Percentiles rank a stretch among this genome's conserved stretches.
These are phyloP conservation scores for Dactylorhiza incarnata DNA, from an alignment of 106 monocot genomes.

Conservation along the genomic window DNA sequence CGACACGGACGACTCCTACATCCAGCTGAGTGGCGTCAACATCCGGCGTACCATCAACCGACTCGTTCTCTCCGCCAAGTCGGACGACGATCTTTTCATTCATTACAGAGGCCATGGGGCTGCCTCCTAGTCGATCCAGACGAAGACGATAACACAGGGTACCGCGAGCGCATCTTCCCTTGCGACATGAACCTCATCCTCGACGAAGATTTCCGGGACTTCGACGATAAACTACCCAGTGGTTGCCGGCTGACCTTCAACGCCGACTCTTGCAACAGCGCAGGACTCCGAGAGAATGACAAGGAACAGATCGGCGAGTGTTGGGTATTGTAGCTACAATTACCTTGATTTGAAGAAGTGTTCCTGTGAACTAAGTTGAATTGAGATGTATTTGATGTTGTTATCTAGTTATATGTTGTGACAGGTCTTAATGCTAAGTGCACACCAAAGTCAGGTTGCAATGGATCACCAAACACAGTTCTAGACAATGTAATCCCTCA, in stretches of 20 bases:
- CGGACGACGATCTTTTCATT: constrained; percentile 72
- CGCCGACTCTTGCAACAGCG: constrained; percentile 76
- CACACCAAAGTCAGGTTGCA: too few relatives aligned
- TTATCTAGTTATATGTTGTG: too few relatives aligned
- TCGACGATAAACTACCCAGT: constrained; percentile 35
- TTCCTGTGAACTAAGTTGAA: too few relatives aligned
- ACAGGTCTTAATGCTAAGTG: too few relatives aligned
- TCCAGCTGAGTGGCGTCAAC: constrained; percentile 76
- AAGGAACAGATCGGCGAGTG: constrained; percentile 84
- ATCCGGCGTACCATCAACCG: constrained; percentile 56
- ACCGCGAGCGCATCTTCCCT: constrained; percentile 22
- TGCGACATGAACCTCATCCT: constrained; percentile 34
- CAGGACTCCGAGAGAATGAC: constrained; percentile 52
- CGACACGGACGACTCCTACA: constrained; percentile 54
- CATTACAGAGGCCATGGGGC: constrained; percentile 96
- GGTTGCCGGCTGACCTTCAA: constrained; percentile 58
- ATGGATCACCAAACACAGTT: too few relatives aligned
- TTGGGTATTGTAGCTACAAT: too few relatives aligned
- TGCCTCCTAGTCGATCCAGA: constrained; percentile 84
- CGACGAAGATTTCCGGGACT: constrained; percentile 59
- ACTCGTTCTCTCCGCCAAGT: constrained; percentile 39
- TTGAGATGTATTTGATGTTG: too few relatives aligned
- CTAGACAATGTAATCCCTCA: too few relatives aligned
- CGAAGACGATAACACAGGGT: constrained; percentile 77
- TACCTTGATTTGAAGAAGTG: too few relatives aligned